Conservation (phyloP, 1,284 basidiomycete species). For the Malassezia obtusa region DNA sequence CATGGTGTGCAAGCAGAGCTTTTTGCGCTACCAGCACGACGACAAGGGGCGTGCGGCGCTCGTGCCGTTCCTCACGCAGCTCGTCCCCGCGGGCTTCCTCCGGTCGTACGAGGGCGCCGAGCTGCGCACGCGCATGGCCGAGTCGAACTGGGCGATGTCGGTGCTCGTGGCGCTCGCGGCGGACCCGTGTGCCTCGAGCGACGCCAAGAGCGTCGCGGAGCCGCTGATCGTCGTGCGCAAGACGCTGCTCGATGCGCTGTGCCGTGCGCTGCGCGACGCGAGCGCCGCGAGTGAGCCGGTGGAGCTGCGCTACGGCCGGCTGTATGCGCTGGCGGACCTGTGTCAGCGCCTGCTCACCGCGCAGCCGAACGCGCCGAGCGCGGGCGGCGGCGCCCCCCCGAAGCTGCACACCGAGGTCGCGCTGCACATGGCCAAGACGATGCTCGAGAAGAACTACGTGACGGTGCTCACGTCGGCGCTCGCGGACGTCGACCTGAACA, state of each 20-base stretch:
- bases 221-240: constrained; percentile 72
- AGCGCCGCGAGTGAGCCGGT: constrained; percentile 56
- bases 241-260: constrained; percentile 77
- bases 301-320: constrained; percentile 73
- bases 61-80: constrained; percentile 33
- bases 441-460: constrained; percentile 97
- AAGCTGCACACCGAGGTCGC: constrained; percentile 57
- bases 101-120: constrained; percentile 32
- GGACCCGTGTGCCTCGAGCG: constrained; percentile 59
- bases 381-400: constrained; percentile 6
- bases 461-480: constrained; percentile 76
- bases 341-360: constrained; percentile 78
- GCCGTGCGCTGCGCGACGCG: constrained; percentile 74
- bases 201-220: constrained; percentile 57
- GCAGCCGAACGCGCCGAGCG: constrained; percentile 53
- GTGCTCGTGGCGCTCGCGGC: constrained; percentile 83
- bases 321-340: constrained; percentile 77
- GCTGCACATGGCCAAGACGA: constrained; percentile 87
- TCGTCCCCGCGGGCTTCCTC: constrained; percentile 46
- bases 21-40: constrained; percentile 63
- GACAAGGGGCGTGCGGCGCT: constrained; percentile 40
- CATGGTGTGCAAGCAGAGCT: constrained; percentile 75
- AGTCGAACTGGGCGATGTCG: constrained; percentile 69
- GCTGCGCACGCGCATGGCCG: constrained; percentile 43
- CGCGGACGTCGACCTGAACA: constrained; percentile 88